Evolutionary conservation across 1,284 basidiomycete species (phyloP), one percentile per base, ranked within the genome.

Genomic region (Wallemia ichthyophaga): DNA sequence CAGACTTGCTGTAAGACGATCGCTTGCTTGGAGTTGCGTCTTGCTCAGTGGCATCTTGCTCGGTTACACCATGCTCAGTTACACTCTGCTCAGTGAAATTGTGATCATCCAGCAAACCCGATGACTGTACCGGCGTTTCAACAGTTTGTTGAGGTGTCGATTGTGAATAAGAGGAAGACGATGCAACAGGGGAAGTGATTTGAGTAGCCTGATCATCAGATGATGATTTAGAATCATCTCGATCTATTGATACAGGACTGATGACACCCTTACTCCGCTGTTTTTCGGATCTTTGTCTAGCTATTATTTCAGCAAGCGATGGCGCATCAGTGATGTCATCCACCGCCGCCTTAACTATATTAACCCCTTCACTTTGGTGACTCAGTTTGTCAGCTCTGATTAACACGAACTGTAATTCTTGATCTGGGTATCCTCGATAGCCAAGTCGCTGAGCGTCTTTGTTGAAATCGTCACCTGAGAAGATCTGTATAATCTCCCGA

Each of bases 231-330:
- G n/a, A 13, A 21, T 48, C 37, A 21, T 48, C 9, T 48, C 5
- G 37, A 11, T 15, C 37, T 17, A 21, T 48, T 21, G 9, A 21
- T 21, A 17, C 13, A 48, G 37, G 37, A 21, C 37, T 48, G 53
- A 92, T 80, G 0, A 86, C 85, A 7, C 80, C 79, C 67, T 92
- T 87, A 61, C 80, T 88, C 2, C 85, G 88, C 25, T 84, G 76
- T 2, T 78, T 80, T 0, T 81, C 82, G 1, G 81, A 84, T 15
- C 88, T 77, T 67, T 94, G 88, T 2, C 85, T 85, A n/a, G 83
- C 84, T 58, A 92, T 92, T 66, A 92, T 82, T 64, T 92, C 86
- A 64, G 76, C 15, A 77, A 77, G 25, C 68, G 37, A 66, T 58
- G 58, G 31, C 19, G 58, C 48, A 33, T 57, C 55, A n/a, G 58